A percentile compares a stretch with the other conserved stretches of the same genome.
These are phyloP conservation scores for Neonothopanus nambi DNA, from an alignment of 1,284 basidiomycete species.

Conservation along the genomic window DNA sequence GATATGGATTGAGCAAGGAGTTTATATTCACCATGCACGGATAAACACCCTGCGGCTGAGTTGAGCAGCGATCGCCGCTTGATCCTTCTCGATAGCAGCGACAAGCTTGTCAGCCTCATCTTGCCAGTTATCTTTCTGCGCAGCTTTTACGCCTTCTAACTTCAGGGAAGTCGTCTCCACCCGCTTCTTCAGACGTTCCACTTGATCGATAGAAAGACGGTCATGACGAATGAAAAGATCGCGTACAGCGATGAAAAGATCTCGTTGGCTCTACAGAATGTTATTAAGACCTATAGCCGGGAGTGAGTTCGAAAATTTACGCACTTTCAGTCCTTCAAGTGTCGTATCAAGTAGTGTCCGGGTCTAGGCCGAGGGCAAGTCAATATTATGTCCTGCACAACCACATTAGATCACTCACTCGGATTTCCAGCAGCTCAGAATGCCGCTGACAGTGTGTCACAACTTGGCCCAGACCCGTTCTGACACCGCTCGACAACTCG, in stretches of 20 bases:
- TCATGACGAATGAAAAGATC: constrained; percentile 85
- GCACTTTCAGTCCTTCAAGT: constrained; percentile 74
- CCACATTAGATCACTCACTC: constrained; percentile 53
- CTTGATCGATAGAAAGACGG: constrained; percentile 79
- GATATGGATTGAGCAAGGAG: constrained; percentile 4
- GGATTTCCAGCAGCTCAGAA: constrained; percentile 75
- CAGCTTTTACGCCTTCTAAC: constrained; percentile 68
- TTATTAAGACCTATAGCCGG: constrained; percentile 3
- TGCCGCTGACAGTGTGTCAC: constrained; percentile 73
- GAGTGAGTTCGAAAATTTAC: not conserved
- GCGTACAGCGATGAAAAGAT: constrained; percentile 82
- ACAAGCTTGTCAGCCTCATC: constrained; percentile 78
- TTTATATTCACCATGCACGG: constrained; percentile 70
- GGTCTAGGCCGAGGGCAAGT: constrained; percentile 39
- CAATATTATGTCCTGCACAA: constrained; percentile 2
- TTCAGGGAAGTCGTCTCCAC: constrained; percentile 76
- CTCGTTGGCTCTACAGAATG: constrained; percentile 68
- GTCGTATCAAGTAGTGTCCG: constrained; percentile 62
- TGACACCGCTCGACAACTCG: constrained; percentile 80
- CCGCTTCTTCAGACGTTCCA: constrained; percentile 83
- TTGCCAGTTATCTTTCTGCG: constrained; percentile 79
- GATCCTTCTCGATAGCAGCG: constrained; percentile 72
- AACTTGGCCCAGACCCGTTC: constrained; percentile 67
- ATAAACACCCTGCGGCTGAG: constrained; percentile 81
- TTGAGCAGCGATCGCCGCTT: constrained; percentile 67